Percentiles rank a stretch among this genome's conserved stretches.
These are phyloP conservation scores for Alternaria gaisen DNA, from an alignment of 2,329 filamentous ascomycete species.

Conservation along the genomic window DNA sequence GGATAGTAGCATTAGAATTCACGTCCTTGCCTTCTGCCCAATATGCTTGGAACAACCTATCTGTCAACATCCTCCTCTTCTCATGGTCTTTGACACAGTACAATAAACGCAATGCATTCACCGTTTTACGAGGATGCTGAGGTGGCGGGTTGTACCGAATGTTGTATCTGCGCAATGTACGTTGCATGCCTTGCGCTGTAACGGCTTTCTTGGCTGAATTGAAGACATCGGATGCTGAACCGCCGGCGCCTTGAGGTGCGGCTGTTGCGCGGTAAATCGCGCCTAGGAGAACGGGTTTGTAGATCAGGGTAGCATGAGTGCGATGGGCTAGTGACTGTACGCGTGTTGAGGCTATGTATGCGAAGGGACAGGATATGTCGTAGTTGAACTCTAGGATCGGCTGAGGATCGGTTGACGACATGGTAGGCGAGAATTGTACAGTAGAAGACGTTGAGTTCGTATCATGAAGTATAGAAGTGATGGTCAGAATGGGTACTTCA, in stretches of 20 bases:
- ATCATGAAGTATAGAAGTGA: neutral
- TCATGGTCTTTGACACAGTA: slow-evolving; percentile 31
- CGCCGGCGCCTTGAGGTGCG: slow-evolving; percentile 48
- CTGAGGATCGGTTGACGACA: neutral
- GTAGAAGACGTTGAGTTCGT: accelerated
- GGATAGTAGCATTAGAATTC: slow-evolving; percentile 27
- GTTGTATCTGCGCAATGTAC: slow-evolving; percentile 42
- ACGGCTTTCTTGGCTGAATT: slow-evolving; percentile 47
- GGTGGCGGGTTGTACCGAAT: slow-evolving; percentile 44
- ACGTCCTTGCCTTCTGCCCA: slow-evolving; percentile 47
- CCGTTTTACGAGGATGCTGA: slow-evolving; percentile 44
- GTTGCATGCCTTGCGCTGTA: slow-evolving; percentile 36
- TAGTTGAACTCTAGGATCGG: slow-evolving; percentile 40
- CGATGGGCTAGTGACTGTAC: slow-evolving; percentile 41
- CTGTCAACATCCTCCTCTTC: slow-evolving; percentile 31
- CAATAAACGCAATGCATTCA: slow-evolving; percentile 44
- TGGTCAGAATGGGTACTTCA: neutral
- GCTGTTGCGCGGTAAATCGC: slow-evolving; percentile 49
- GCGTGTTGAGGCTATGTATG: slow-evolving; percentile 50
- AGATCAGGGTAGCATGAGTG: slow-evolving; percentile 35
- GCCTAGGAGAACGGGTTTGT: slow-evolving; percentile 45
- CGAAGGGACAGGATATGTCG: slow-evolving; percentile 50
- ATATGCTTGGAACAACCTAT: slow-evolving; percentile 43
- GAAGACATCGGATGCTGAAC: slow-evolving; percentile 48
- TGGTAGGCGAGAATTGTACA: neutral